Conservation (phyloP, 805 yeast genomes). For the Wickerhamomyces ciferrii region DNA sequence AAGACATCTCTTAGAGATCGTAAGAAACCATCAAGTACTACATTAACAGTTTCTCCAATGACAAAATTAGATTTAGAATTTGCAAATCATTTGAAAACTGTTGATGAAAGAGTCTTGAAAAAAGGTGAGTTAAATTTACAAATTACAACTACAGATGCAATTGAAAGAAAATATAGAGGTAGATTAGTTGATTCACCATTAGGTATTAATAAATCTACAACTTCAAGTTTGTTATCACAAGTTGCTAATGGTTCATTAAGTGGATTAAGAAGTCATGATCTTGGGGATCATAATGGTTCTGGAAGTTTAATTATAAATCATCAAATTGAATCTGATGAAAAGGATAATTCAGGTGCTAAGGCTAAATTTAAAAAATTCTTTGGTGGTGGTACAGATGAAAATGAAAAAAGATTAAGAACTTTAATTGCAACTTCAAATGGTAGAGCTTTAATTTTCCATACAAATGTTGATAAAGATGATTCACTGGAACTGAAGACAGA, state of each 20-base stretch:
- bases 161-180: constrained; percentile 57
- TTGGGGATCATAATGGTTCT: constrained; percentile 23
- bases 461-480: constrained; percentile 28
- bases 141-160: constrained; percentile 36
- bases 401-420: constrained; percentile 41
- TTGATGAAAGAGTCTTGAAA: constrained; percentile 56
- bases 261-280: constrained; percentile 32
- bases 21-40: constrained; percentile 6
- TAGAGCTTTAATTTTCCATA: constrained; percentile 47
- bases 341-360: constrained; percentile 13
- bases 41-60: constrained; percentile 36
- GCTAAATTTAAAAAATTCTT: constrained; percentile 20
- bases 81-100: constrained; percentile 45
- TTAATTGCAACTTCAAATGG: constrained; percentile 59
- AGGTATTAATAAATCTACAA: constrained; percentile 33
- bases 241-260: constrained; percentile 39
- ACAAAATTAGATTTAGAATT: constrained; percentile 54
- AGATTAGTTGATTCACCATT: constrained; percentile 55
- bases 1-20: constrained; percentile 13
- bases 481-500: constrained; percentile 45
- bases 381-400: constrained; percentile 16
- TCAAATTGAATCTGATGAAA: constrained; percentile 12
- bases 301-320: constrained; percentile 22
- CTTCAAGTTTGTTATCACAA: constrained; percentile 32
- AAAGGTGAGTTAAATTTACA: constrained; percentile 48